Percentiles rank a stretch among this genome's conserved stretches.
phyloP scores from a whole-genome alignment of 768 basidiomycete genomes.

The Roridomyces roridus region DNA sequence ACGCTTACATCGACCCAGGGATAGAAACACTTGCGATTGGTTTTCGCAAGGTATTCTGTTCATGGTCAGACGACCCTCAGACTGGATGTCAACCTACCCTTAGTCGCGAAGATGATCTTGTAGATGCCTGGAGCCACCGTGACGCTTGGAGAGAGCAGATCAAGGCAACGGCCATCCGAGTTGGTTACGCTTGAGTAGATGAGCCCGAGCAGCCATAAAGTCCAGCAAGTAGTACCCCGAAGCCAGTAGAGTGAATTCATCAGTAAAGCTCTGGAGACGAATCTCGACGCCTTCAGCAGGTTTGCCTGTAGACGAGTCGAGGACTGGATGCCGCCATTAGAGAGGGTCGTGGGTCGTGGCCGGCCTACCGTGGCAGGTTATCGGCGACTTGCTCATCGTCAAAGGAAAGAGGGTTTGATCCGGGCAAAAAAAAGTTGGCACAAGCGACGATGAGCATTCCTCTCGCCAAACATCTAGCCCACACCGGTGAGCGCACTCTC shows the following conservation, averaged over 20 bases:
- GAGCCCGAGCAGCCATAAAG: background rate
- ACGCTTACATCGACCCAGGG: slow-evolving; percentile 83
- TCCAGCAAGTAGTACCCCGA: slow-evolving; percentile 57
- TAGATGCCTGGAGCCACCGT: slow-evolving; percentile 69
- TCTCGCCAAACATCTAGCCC: slow-evolving; percentile 90
- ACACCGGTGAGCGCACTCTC: slow-evolving; percentile 67
- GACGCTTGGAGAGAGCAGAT: slow-evolving; percentile 66
- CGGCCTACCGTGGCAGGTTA: slow-evolving; percentile 86
- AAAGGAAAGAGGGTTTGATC: slow-evolving; percentile 28
- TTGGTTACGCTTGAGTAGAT: slow-evolving; percentile 66
- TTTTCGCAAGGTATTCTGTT: slow-evolving; percentile 79
- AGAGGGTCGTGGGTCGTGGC: background rate
- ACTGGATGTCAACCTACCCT: slow-evolving; percentile 32
- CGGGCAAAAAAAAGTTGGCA: slow-evolving; percentile 31
- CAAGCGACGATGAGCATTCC: slow-evolving; percentile 56
- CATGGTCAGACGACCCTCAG: background rate
- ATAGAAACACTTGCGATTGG: slow-evolving; percentile 77
- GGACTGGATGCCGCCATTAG: slow-evolving; percentile 57
- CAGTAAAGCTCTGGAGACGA: slow-evolving; percentile 55
- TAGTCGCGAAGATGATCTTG: slow-evolving; percentile 86
- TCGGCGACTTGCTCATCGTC: slow-evolving; percentile 70
- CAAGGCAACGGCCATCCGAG: slow-evolving; percentile 80
- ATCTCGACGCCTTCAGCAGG: slow-evolving; percentile 78
- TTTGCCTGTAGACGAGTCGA: slow-evolving; percentile 84
- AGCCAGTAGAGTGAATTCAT: slow-evolving; percentile 58